Conservation (phyloP, 257 asterid species). For the Sherardia arvensis region DNA sequence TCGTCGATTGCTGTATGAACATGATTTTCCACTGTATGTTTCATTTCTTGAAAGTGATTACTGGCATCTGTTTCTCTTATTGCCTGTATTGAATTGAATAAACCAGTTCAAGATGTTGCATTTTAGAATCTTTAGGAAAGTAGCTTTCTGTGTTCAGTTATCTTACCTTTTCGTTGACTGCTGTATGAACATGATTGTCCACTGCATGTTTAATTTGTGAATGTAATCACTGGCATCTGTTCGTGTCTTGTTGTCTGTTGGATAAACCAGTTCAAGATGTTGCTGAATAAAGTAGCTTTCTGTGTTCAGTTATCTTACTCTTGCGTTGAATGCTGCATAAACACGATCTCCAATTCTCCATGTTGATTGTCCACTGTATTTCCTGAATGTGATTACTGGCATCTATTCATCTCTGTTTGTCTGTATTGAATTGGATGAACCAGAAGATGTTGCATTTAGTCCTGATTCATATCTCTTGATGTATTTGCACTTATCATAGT, state of each 20-base stretch:
- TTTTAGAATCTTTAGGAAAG: no score
- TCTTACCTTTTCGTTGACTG: neutral
- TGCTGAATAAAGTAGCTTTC: neutral
- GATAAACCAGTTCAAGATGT: neutral
- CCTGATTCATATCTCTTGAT: neutral
- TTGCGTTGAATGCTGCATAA: neutral
- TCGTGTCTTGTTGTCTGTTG: neutral
- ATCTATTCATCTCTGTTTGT: no score
- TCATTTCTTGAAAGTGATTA: neutral
- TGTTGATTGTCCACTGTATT: no score
- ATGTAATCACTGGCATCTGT: neutral
- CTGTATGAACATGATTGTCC: neutral
- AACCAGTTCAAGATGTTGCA: neutral
- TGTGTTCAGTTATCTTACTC: neutral
- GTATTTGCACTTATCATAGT: neutral
- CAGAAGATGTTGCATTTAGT: no score
- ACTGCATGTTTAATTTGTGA: neutral
- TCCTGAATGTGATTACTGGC: no score
- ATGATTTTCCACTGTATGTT: neutral
- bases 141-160: neutral
- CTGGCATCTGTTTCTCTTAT: neutral
- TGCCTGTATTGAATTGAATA: neutral
- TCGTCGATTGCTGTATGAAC: neutral
- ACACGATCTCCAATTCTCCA: no score
- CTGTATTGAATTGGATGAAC: no score